Evolutionary conservation across 2,329 filamentous ascomycete species (phyloP).

Genomic region (Fusarium tricinctum): DNA sequence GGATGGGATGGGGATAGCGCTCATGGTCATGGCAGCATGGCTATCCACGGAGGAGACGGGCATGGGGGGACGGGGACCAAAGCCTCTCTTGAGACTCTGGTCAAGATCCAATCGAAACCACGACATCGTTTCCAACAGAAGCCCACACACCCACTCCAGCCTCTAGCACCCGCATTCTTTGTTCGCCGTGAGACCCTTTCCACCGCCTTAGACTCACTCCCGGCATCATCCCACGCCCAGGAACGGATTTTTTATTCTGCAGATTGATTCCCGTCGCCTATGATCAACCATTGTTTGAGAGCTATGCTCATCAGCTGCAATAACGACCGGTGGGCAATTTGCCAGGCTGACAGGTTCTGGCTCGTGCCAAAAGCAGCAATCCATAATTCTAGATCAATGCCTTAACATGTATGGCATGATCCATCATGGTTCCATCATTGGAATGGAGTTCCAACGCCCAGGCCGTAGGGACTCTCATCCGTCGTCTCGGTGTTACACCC

Average conservation of each 20-base stretch:
- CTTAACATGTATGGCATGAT: slow-evolving; percentile 17
- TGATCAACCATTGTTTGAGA: background rate
- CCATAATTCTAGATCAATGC: slow-evolving; percentile 30
- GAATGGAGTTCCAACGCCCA: slow-evolving; percentile 42
- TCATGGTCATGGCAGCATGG: slow-evolving; percentile 9
- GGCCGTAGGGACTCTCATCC: slow-evolving; percentile 35
- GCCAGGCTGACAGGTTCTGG: slow-evolving; percentile 1
- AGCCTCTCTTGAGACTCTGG: slow-evolving; percentile 5
- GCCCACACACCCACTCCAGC: slow-evolving; percentile 38
- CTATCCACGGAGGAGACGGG: slow-evolving; percentile 7
- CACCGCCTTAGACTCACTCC: slow-evolving; percentile 27
- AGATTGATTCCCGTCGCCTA: slow-evolving; percentile 10
- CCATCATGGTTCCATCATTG: slow-evolving; percentile 32
- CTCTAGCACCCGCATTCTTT: slow-evolving; percentile 30
- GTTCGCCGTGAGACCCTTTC: slow-evolving; percentile 17
- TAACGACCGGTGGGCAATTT: slow-evolving; percentile 4
- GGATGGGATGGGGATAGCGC: slow-evolving; percentile 35
- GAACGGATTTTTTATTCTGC: slow-evolving; percentile 17
- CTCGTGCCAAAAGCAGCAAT: slow-evolving; percentile 16
- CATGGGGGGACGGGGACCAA: background rate
- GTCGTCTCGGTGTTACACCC: slow-evolving; percentile 20
- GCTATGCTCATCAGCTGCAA: slow-evolving; percentile 7
- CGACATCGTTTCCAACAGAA: slow-evolving; percentile 21
- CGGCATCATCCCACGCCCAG: slow-evolving; percentile 25
- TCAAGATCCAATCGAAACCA: slow-evolving; percentile 34